Conservation (phyloP, 2,329 filamentous ascomycete genomes). For the Chaetothyriales sp. region DNA sequence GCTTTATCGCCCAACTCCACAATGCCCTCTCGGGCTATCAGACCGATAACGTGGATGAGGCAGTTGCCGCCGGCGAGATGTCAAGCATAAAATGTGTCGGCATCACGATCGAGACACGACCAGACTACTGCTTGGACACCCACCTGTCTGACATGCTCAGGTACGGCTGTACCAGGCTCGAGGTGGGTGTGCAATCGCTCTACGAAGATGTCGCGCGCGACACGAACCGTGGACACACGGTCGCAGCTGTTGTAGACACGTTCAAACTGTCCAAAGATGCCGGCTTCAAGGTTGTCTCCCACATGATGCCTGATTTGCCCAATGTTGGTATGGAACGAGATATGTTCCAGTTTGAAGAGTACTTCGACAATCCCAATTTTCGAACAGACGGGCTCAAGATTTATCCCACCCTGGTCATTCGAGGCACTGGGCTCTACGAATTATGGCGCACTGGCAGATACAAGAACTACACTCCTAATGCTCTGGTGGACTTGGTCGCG, state of each 20-base stretch:
- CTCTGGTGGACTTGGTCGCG: conserved; percentile 85
- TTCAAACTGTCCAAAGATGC: conserved; percentile 97
- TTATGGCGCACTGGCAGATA: conserved; percentile 93
- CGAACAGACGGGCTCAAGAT: conserved; percentile 95
- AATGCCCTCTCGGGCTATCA: conserved; percentile 95
- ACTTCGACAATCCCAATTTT: conserved; percentile 94
- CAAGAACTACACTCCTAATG: conserved; percentile 97
- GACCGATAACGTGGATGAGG: conserved; percentile 86
- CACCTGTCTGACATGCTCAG: conserved; percentile 90
- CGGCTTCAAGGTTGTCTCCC: conserved; percentile 95
- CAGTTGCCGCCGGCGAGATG: conserved; percentile 87
- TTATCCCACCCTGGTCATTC: conserved; percentile 92
- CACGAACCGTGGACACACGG: conserved; percentile 92
- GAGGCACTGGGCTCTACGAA: conserved; percentile 91
- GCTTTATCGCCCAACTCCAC: conserved; percentile 90
- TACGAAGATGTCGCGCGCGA: conserved; percentile 98
- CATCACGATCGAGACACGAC: conserved; percentile 94
- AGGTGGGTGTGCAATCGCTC: conserved; percentile 88
- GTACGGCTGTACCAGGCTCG: conserved; percentile 91
- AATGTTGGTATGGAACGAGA: conserved; percentile 98
- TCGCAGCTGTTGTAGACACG: conserved; percentile 87
- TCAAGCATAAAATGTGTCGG: conserved; percentile 96
- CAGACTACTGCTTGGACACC: conserved; percentile 93
- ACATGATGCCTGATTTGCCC: conserved; percentile 98
- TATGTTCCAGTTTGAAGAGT: conserved; percentile 90